Conservation (phyloP, 169 alveolate genomes). For the Cryptosporidium tyzzeri region DNA sequence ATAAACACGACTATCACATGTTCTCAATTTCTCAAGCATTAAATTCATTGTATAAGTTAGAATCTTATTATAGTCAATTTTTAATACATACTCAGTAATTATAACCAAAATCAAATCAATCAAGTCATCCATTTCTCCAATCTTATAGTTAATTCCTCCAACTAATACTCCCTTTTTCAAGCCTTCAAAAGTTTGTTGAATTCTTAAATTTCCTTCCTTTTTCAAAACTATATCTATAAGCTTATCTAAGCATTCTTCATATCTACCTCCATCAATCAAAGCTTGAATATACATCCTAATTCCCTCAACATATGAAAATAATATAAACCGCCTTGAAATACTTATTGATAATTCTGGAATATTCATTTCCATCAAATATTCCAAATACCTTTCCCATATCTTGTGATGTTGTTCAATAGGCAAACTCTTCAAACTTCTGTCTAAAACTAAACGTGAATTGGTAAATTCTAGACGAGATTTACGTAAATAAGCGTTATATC, state of each 20-base stretch:
- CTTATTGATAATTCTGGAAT: slow-evolving; percentile 57
- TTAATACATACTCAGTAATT: slow-evolving; percentile 21
- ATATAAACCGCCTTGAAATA: slow-evolving; percentile 32
- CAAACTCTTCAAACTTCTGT: slow-evolving; percentile 35
- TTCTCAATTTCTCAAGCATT: slow-evolving; percentile 16
- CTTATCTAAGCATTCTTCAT: slow-evolving; percentile 12
- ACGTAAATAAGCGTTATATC: slow-evolving; percentile 13
- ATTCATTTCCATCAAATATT: slow-evolving; percentile 15
- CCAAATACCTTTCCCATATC: slow-evolving; percentile 59
- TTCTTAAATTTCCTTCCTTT: slow-evolving; percentile 13
- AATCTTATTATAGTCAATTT: not conserved
- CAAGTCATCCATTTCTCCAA: slow-evolving; percentile 32
- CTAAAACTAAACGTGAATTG: slow-evolving; percentile 49
- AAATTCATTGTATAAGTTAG: slow-evolving; percentile 4
- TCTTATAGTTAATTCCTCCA: slow-evolving; percentile 3
- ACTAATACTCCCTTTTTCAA: slow-evolving; percentile 5
- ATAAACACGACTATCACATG: not conserved
- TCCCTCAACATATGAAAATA: slow-evolving; percentile 33
- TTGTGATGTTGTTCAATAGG: slow-evolving; percentile 33
- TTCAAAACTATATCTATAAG: not conserved
- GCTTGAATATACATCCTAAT: slow-evolving; percentile 41
- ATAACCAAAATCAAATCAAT: not conserved
- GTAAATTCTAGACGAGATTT: slow-evolving; percentile 21
- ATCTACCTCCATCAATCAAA: slow-evolving; percentile 26
- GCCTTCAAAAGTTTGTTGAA: not conserved